Conservation (phyloP, 352 stramenopile genomes). For the Globisporangium carolinianum region DNA sequence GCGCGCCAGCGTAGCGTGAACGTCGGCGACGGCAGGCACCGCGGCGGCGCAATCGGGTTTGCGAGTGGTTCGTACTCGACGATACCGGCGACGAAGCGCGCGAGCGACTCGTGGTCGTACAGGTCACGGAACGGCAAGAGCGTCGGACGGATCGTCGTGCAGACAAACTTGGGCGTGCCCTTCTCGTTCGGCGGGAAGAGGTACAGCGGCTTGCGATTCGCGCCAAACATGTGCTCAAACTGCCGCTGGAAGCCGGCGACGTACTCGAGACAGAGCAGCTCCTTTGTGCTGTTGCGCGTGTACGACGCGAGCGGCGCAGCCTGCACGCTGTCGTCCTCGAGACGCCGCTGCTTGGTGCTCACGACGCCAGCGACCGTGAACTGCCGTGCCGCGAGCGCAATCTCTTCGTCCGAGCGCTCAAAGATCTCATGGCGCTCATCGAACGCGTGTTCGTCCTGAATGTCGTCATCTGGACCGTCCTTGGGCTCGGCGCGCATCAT, state of each 20-base stretch:
- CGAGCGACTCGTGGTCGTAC: slow-evolving; percentile 84
- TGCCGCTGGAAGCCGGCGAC: slow-evolving; percentile 87
- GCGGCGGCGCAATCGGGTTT: slow-evolving; percentile 60
- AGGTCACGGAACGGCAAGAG: slow-evolving; percentile 88
- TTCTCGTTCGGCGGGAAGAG: slow-evolving; percentile 90
- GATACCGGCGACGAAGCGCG: slow-evolving; percentile 86
- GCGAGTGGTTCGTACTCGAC: slow-evolving; percentile 93
- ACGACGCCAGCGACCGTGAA: slow-evolving; percentile 73
- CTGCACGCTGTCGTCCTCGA: slow-evolving; percentile 49
- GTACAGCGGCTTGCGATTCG: slow-evolving; percentile 66
- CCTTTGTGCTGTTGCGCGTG: slow-evolving; percentile 75
- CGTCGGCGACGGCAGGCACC: slow-evolving; percentile 73
- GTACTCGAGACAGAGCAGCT: slow-evolving; percentile 93
- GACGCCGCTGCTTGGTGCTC: slow-evolving; percentile 71
- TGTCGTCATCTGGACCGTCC: slow-evolving; percentile 13
- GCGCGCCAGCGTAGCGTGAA: slow-evolving; percentile 85
- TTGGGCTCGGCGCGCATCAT: slow-evolving; percentile 46
- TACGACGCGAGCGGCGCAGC: slow-evolving; percentile 27
- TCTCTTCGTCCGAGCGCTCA: slow-evolving; percentile 46
- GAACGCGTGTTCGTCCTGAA: slow-evolving; percentile 22
- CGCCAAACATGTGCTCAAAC: slow-evolving; percentile 83
- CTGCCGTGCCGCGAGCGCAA: slow-evolving; percentile 45
- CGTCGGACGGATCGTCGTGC: slow-evolving; percentile 90
- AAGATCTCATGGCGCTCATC: slow-evolving; percentile 46
- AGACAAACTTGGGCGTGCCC: slow-evolving; percentile 92